Evolutionary conservation across 2,329 filamentous ascomycete species (phyloP).

Genomic region (Pseudocercospora ulei): DNA sequence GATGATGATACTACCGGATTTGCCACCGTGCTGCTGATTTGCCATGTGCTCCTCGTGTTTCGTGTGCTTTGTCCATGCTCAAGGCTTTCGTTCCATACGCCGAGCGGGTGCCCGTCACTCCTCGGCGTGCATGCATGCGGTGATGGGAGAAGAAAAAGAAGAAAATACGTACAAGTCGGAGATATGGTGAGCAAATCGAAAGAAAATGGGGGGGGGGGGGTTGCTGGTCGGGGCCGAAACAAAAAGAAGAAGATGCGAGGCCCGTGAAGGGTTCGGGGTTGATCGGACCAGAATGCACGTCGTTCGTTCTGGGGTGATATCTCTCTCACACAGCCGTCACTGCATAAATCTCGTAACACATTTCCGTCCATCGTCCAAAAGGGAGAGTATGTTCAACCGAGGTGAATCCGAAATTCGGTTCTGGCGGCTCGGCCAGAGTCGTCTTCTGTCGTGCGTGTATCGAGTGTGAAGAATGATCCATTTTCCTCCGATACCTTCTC

Average conservation of each 20-base stretch:
- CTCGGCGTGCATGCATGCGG: conserved; percentile 4
- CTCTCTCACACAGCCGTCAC: conserved; percentile 15
- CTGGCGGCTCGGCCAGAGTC: conserved; percentile 17
- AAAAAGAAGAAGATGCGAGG: conserved; percentile 8
- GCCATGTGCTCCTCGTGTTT: no score
- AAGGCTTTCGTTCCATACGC: conserved; percentile 13
- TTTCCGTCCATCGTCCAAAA: conserved; percentile 7
- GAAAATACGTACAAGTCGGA: no score
- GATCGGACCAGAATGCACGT: conserved; percentile 23
- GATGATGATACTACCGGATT: no score
- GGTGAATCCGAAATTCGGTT: conserved; percentile 13
- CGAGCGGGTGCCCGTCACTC: conserved; percentile 7
- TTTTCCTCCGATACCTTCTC: conserved; percentile 9
- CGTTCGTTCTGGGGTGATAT: conserved; percentile 3
- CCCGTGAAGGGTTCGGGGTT: conserved; percentile 16
- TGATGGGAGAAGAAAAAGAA: conserved; percentile 1
- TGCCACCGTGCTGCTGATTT: background rate
- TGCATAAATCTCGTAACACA: conserved; percentile 13
- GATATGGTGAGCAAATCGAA: no score
- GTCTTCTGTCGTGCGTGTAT: conserved; percentile 19
- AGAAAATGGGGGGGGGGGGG: no score
- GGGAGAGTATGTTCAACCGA: conserved; percentile 9
- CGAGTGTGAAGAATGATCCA: conserved; percentile 10
- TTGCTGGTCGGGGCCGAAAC: background rate
- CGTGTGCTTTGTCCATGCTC: conserved; percentile 8